Conservation (phyloP, 257 asterid genomes). For the Thymus mandschuricus region DNA sequence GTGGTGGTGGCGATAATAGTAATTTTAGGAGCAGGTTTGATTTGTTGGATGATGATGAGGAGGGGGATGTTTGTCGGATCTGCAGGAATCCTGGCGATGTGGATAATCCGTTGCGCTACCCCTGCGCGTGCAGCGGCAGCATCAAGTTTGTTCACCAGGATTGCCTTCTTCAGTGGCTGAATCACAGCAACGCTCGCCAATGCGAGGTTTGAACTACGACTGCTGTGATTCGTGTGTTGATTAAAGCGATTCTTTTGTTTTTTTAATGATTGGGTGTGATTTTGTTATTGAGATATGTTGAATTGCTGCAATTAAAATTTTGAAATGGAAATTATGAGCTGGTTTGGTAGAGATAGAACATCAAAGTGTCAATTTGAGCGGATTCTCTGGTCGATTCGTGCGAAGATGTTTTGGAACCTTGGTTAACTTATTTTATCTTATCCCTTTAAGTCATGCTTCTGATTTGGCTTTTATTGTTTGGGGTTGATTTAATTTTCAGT, state of each 20-base stretch:
- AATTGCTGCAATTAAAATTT: constrained; percentile 20
- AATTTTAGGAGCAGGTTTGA: constrained; percentile 40
- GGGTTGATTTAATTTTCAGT: not conserved
- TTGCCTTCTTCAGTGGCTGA: constrained; percentile 98
- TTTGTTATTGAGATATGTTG: not conserved
- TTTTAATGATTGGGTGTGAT: not conserved
- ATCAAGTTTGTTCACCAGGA: constrained; percentile 96
- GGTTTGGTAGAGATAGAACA: constrained; percentile 13
- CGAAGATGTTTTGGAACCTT: not conserved
- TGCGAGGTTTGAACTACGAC: constrained; percentile 75
- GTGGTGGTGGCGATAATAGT: not conserved
- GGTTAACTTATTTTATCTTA: not conserved
- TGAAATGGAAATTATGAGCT: not conserved
- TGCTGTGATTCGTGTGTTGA: constrained; percentile 8
- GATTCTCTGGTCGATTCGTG: constrained; percentile 7
- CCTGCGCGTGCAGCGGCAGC: constrained; percentile 99
- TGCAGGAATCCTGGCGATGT: constrained; percentile 93
- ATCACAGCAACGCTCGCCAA: constrained; percentile 96
- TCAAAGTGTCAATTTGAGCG: not conserved
- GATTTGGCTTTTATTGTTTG: not conserved
- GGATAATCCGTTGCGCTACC: constrained; percentile 87
- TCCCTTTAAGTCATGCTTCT: not conserved
- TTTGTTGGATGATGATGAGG: constrained; percentile 83
- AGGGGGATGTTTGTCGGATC: constrained; percentile 98
- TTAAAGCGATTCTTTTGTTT: not conserved